Evolutionary conservation across 495 filamentous ascomycete species (phyloP).

Genomic region (Penicillium roqueforti): DNA sequence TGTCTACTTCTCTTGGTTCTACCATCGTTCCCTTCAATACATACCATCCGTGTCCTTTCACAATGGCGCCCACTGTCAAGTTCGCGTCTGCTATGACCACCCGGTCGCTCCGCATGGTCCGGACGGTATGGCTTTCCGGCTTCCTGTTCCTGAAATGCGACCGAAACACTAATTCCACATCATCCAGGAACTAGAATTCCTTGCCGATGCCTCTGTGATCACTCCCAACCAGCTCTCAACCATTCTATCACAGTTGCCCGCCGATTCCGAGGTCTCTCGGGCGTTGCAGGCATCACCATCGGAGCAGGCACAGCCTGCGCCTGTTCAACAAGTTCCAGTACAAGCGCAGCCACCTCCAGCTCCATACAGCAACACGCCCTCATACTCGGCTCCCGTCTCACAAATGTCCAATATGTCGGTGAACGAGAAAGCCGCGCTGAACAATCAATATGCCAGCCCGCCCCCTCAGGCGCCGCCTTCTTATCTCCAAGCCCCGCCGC

Average conservation of each 20-base stretch:
- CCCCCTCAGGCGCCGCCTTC: conserved; percentile 49
- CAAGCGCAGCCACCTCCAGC: conserved; percentile 34
- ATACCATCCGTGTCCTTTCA: neutral
- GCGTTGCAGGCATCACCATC: conserved; percentile 9
- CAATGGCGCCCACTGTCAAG: conserved; percentile 37
- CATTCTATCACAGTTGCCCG: conserved; percentile 69
- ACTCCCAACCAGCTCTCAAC: conserved; percentile 62
- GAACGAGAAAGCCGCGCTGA: conserved; percentile 52
- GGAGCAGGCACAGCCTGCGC: conserved; percentile 19
- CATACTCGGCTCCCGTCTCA: conserved; percentile 41
- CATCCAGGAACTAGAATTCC: conserved; percentile 81
- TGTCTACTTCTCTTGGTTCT: neutral
- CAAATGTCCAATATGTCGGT: conserved; percentile 45
- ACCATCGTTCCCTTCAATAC: neutral
- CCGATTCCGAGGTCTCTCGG: conserved; percentile 43
- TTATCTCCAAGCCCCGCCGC: conserved; percentile 50
- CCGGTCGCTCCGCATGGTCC: conserved; percentile 80
- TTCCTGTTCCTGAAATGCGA: conserved; percentile 1
- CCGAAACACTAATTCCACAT: conserved; percentile 8
- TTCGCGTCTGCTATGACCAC: conserved; percentile 57
- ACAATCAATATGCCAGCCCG: conserved; percentile 47
- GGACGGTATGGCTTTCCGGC: conserved; percentile 57
- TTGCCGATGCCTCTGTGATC: conserved; percentile 74
- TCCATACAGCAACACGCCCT: conserved; percentile 40
- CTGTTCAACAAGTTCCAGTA: conserved; percentile 25